Conservation (phyloP, 2,329 filamentous ascomycete genomes). For the Penicillium sumatraense region DNA sequence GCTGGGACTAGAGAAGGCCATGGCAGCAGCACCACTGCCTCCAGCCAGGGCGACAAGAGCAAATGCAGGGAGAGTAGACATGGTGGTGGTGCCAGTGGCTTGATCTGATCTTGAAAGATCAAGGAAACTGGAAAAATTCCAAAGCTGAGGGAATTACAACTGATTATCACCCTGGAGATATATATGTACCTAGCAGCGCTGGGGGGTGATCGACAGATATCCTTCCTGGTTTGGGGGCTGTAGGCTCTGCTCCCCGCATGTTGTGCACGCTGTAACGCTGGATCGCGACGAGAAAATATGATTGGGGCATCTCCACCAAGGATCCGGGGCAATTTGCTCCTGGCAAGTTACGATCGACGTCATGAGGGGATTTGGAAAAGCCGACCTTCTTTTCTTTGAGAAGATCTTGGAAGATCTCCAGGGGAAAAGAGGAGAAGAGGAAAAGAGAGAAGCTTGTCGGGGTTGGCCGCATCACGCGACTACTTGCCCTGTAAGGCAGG, state of each 20-base stretch:
- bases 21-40: slow-evolving; percentile 2
- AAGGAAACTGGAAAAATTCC: neutral
- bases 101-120: neutral
- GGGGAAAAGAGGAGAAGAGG: neutral
- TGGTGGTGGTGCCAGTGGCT: neutral
- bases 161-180: neutral
- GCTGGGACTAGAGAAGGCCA: neutral
- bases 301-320: neutral
- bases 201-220: neutral
- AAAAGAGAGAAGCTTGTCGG: neutral
- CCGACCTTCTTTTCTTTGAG: no score
- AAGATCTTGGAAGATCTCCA: no score
- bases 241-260: neutral
- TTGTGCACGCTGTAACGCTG: neutral
- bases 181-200: neutral
- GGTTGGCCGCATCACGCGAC: neutral
- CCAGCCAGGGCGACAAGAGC: slow-evolving; percentile 13
- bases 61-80: slow-evolving; percentile 4
- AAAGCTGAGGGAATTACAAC: neutral
- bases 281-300: neutral
- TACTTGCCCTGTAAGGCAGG: neutral
- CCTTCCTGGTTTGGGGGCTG: neutral
- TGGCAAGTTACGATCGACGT: neutral
- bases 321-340: neutral
- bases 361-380: no score